Evolutionary conservation across 148 eudicot genomes (phyloP), one percentile per base, ranked within the genome.

Genomic region (Amaranthus cruentus): DNA sequence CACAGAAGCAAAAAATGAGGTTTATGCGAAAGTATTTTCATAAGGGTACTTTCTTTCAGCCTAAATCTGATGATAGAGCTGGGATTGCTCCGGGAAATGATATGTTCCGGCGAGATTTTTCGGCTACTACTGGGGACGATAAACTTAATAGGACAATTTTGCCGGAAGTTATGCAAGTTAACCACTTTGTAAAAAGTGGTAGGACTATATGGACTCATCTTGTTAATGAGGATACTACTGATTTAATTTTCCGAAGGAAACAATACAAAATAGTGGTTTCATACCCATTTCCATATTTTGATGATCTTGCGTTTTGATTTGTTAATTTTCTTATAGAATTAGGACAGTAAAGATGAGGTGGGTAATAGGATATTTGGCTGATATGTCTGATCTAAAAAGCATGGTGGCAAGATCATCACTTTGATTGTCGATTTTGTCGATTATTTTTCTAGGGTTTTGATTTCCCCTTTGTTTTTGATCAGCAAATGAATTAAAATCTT

Each of bases 11-110:
- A 77, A 93, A 93, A 62, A 91, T 94, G 98, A 79, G 85, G 80
- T 93, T 93, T 74, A 93, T 93, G 98, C 98, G 91, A 90, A 93
- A 93, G 81, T 93, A 93, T 69, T 93, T 86, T 79, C 98, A 93
- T 42, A 91, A 89, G 73, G 98, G 98, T 81, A 95, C 97, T 56
- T 93, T 89, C 92, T 93, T 89, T 63, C 97, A 93, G 82, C 21
- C 77, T 2, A 78, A 89, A 80, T 68, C 91, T 5, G 98, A 91
- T 84, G 98, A 93, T 73, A 79, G 57, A 38, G 78, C 86, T 8
- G 91, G 87, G 2, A 90, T 92, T 10, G 87, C 82, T 18, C 92
- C 91, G 1, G 73, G 84, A 13, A 86, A 75, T 65, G 71, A 64
- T 2, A 88, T 90, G 18, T 90, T 81, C 68, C 14, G 55, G 11